Percentiles rank a stretch among this genome's conserved stretches.
These are phyloP conservation scores for Aspergillus jensenii DNA, from an alignment of 2,329 filamentous ascomycete species.

Conservation along the genomic window DNA sequence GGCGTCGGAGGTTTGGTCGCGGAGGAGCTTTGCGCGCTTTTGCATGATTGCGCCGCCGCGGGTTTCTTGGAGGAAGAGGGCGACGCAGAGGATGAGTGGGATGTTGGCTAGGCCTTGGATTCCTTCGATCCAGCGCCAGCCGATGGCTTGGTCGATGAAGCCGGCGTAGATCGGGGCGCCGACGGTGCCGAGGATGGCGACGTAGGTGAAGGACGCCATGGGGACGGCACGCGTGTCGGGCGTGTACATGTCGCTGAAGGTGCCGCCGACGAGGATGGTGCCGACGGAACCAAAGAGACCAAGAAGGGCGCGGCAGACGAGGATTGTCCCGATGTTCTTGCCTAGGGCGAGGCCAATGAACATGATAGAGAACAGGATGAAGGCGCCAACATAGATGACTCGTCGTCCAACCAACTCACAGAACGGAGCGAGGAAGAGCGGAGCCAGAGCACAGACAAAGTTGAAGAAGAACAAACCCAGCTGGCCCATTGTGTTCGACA, in stretches of 20 bases:
- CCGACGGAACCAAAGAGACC: slow-evolving; percentile 53
- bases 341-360: slow-evolving; percentile 51
- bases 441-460: slow-evolving; percentile 49
- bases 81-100: slow-evolving; percentile 47
- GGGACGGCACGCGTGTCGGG: slow-evolving; percentile 47
- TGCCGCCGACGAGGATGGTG: slow-evolving; percentile 52
- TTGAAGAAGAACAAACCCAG: slow-evolving; percentile 54
- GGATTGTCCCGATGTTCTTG: slow-evolving; percentile 50
- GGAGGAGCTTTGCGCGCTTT: slow-evolving; percentile 51
- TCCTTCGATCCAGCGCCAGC: slow-evolving; percentile 56
- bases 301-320: slow-evolving; percentile 48
- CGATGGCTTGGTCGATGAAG: slow-evolving; percentile 54
- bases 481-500: slow-evolving; percentile 46
- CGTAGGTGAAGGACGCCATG: slow-evolving; percentile 51
- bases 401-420: slow-evolving; percentile 51
- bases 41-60: slow-evolving; percentile 49
- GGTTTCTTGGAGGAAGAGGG: slow-evolving; percentile 48
- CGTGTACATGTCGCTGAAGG: slow-evolving; percentile 52
- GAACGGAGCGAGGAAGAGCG: slow-evolving; percentile 51
- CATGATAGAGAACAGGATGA: slow-evolving; percentile 47
- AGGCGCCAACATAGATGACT: slow-evolving; percentile 48
- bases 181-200: slow-evolving; percentile 54
- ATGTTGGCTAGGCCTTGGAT: slow-evolving; percentile 54
- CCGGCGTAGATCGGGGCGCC: slow-evolving; percentile 55
- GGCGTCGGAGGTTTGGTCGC: slow-evolving; percentile 49